Base-by-base conservation (phyloP, 768 basidiomycete genomes). In the Boletus sp. region DNA sequence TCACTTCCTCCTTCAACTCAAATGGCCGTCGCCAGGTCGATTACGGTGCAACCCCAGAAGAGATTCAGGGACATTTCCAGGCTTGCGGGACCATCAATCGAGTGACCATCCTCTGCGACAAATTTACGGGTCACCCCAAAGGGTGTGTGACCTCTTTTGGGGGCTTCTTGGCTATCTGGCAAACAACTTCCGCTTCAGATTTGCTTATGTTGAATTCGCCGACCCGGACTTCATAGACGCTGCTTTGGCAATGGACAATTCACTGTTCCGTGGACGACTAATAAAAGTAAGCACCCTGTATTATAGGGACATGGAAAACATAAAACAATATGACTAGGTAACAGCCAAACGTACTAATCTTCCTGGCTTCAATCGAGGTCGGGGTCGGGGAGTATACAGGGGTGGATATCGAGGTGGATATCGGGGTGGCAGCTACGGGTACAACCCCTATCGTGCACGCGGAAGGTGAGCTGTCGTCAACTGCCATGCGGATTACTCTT, bases 71-170 rank as follows among this genome's bases (percentile, higher is more conserved):
- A 17, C 96, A 98, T 71, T 99, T 99, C 76, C 90, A 94, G 70
- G 87, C 95, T 15, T 98, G 95, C 67, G 97, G 97, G 7, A 93
- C 90, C 15, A 99, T 99, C 73, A 99, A 99, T 75, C 85, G 97
- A 64, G 94, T 99, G 40, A 99, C 97, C 1, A 99, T 99, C 66
- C 85, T 99, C 29, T 98, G 96, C 72, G 97, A 99, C 82, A 98
- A 98, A 76, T 98, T 96, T 73, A 98, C 96, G 23, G 97, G 97
- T 45, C 95, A 98, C 75, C 96, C 97, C 44, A 98, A 98, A 83
- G 97, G 97, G 94, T 94, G 60, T 32, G 66, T 57, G 56, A 19
- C 46, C 47, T 47, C 25, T 53, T 53, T 75, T 27, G 44, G 5
- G 30, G 27, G 27, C n/a, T 50, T 56, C 15, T 38, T 33, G 46